These are phyloP conservation scores for Astrocystis sublimbata DNA, from an alignment of 495 filamentous ascomycete species.

Conservation along the genomic window DNA sequence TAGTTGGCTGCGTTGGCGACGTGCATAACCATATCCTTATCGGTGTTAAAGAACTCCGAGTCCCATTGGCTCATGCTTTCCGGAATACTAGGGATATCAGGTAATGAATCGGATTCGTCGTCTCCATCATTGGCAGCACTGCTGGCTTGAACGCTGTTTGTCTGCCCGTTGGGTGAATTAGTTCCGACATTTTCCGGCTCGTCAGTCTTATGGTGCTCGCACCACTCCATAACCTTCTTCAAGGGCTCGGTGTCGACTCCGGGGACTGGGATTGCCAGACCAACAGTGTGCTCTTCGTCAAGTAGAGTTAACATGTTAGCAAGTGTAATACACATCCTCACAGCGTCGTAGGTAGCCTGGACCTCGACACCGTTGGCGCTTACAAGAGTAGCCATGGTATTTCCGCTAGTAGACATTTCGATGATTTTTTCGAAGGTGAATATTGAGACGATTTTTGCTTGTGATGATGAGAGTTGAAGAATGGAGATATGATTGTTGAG, in stretches of 20 bases:
- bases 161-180: neutral
- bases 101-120: no score
- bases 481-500: neutral
- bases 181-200: neutral
- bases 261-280: neutral
- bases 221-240: neutral
- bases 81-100: no score
- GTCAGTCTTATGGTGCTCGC: neutral
- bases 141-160: no score
- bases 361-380: neutral
- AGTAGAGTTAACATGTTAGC: neutral
- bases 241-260: neutral
- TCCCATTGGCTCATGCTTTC: no score
- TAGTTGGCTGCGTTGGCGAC: neutral
- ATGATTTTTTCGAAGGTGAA: neutral
- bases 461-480: neutral
- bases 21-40: neutral
- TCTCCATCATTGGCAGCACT: no score
- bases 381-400: neutral
- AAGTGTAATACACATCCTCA: neutral
- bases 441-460: neutral
- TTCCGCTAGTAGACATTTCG: constrained; percentile 11
- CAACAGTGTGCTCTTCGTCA: neutral
- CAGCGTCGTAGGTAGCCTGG: neutral
- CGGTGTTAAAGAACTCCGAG: neutral